A percentile compares a stretch with the other conserved stretches of the same genome.
These are phyloP conservation scores for Grifola frondosa DNA, from an alignment of 1,284 basidiomycete species.

Conservation along the genomic window DNA sequence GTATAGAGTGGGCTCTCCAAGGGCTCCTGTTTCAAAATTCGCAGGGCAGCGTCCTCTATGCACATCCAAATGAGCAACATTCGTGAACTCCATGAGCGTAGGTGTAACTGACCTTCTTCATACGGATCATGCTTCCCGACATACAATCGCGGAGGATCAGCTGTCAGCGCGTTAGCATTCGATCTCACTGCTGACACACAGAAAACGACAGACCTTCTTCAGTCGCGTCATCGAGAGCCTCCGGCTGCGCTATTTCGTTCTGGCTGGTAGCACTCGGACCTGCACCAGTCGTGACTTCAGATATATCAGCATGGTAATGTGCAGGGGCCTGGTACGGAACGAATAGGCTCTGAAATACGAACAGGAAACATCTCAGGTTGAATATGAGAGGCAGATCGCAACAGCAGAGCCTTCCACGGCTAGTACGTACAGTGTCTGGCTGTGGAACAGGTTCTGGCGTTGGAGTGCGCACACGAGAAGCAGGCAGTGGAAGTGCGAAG, in stretches of 20 bases:
- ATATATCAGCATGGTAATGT: slow-evolving; percentile 10
- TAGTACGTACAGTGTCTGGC: slow-evolving; percentile 11
- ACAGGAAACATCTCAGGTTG: neutral
- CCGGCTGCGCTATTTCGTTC: neutral
- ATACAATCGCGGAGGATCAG: slow-evolving; percentile 3
- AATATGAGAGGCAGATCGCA: neutral
- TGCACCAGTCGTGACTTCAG: neutral
- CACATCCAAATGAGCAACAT: too few relatives aligned
- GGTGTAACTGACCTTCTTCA: slow-evolving; percentile 25
- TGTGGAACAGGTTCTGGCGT: too few relatives aligned
- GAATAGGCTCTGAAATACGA: slow-evolving; percentile 11
- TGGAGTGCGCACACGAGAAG: slow-evolving; percentile 17
- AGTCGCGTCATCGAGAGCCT: neutral
- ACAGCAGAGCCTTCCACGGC: neutral
- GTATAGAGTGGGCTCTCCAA: too few relatives aligned
- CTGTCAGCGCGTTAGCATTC: neutral
- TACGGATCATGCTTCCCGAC: slow-evolving; percentile 27
- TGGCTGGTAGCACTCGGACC: neutral
- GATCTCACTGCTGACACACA: neutral
- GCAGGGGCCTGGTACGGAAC: slow-evolving; percentile 19
- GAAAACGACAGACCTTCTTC: neutral
- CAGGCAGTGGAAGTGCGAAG: slow-evolving; percentile 22
- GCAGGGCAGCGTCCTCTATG: too few relatives aligned
- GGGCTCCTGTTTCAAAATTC: too few relatives aligned
- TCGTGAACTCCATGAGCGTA: too few relatives aligned